Conservation (phyloP, 202 grass and related monocot species). For the Digitaria exilis region DNA sequence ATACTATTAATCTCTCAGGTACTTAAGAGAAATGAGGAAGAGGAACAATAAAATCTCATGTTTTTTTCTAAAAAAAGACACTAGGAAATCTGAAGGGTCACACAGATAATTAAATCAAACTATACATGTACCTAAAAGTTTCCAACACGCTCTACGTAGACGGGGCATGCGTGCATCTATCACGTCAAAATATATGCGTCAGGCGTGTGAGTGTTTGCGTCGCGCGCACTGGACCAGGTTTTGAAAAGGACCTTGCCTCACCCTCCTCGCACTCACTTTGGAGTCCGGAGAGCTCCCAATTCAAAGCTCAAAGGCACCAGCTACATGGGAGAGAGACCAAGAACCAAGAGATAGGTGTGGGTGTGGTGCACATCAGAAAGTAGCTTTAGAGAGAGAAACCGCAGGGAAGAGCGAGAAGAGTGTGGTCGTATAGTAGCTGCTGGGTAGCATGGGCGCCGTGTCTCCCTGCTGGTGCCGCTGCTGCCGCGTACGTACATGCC, state of each 20-base stretch:
- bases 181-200: neutral
- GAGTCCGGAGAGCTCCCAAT: slow-evolving; percentile 36
- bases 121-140: neutral
- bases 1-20: too few relatives aligned
- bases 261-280: slow-evolving; percentile 25
- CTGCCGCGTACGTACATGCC: slow-evolving; percentile 10
- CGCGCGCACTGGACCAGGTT: neutral
- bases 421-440: neutral
- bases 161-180: neutral
- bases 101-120: neutral
- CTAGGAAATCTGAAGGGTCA: too few relatives aligned
- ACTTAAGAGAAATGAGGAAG: too few relatives aligned
- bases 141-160: neutral
- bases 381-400: slow-evolving; percentile 25
- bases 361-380: neutral
- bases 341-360: neutral
- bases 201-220: neutral
- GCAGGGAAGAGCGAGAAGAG: neutral
- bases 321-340: neutral
- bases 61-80: too few relatives aligned
- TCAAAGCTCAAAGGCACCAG: slow-evolving; percentile 10
- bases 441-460: slow-evolving; percentile 22
- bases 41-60: too few relatives aligned
- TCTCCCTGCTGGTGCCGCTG: slow-evolving; percentile 4
- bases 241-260: slow-evolving; percentile 29